Evolutionary conservation across 2,329 filamentous ascomycete genomes (phyloP).

Genomic region (Neopestalotiopsis clavispora): DNA sequence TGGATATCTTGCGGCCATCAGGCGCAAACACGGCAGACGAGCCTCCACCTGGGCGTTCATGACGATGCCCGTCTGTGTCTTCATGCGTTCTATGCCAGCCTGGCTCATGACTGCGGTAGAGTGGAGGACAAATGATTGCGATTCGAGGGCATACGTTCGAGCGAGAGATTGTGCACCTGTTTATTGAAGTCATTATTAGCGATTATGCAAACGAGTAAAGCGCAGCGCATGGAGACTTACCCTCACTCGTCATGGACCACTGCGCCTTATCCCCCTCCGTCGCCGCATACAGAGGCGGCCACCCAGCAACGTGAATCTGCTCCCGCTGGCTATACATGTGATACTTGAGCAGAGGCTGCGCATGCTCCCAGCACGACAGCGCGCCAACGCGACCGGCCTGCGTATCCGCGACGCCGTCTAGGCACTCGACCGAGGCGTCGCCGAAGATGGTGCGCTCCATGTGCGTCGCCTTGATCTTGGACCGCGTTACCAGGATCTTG

Average conservation of each 20-base stretch:
- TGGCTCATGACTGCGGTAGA: conserved; percentile 51
- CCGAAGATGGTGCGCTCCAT: conserved; percentile 57
- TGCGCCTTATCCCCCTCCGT: conserved; percentile 21
- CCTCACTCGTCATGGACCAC: conserved; percentile 37
- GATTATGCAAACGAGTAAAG: background rate
- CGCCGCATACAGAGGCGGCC: conserved; percentile 42
- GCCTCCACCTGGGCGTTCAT: conserved; percentile 42
- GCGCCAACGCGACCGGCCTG: conserved; percentile 41
- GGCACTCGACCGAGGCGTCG: conserved; percentile 41
- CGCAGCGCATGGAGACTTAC: conserved; percentile 28
- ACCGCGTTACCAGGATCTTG: conserved; percentile 42
- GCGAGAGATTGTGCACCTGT: conserved; percentile 42
- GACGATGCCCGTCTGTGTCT: conserved; percentile 43
- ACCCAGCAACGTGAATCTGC: conserved; percentile 52
- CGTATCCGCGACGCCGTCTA: conserved; percentile 40
- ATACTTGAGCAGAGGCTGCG: conserved; percentile 54
- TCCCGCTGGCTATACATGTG: conserved; percentile 47
- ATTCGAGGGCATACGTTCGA: conserved; percentile 61
- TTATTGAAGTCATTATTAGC: background rate
- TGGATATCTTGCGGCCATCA: conserved; percentile 51
- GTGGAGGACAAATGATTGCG: conserved; percentile 58
- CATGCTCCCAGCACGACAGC: conserved; percentile 56
- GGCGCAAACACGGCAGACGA: conserved; percentile 46
- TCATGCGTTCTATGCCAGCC: conserved; percentile 47
- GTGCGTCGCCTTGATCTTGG: conserved; percentile 58